Percentiles rank a stretch among this genome's conserved stretches.
phyloP scores from a whole-genome alignment of 2,329 filamentous ascomycete genomes.

The Neopestalotiopsis sp. region DNA sequence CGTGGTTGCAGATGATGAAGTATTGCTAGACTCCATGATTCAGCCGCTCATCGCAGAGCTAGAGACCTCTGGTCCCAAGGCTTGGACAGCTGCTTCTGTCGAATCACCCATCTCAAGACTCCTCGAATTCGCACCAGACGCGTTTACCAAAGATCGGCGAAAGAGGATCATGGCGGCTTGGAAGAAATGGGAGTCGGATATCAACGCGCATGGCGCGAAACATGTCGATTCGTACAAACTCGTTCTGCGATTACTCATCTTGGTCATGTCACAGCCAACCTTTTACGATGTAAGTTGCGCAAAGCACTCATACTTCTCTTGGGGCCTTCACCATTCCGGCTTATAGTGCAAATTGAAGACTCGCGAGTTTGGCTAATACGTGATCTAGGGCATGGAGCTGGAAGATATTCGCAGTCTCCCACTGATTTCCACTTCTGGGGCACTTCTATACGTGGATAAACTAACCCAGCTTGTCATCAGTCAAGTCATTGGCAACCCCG shows the following conservation, averaged over 20 bases:
- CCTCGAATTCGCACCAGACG: slow-evolving; percentile 33
- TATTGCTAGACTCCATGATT: slow-evolving; percentile 31
- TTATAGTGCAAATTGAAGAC: no score
- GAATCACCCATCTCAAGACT: slow-evolving; percentile 29
- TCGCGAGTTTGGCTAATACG: slow-evolving; percentile 19
- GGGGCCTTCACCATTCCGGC: neutral
- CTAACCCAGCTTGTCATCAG: slow-evolving; percentile 34
- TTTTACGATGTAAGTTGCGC: slow-evolving; percentile 36
- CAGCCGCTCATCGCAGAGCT: slow-evolving; percentile 29
- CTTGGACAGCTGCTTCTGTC: slow-evolving; percentile 33
- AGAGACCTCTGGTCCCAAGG: slow-evolving; percentile 26
- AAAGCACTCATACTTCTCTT: neutral
- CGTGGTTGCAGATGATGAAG: slow-evolving; percentile 12
- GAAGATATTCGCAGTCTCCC: slow-evolving; percentile 34
- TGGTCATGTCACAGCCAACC: slow-evolving; percentile 37
- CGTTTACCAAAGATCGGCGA: slow-evolving; percentile 35
- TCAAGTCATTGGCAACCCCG: slow-evolving; percentile 32
- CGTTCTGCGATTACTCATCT: slow-evolving; percentile 34
- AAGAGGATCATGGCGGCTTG: slow-evolving; percentile 39
- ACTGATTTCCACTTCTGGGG: slow-evolving; percentile 22
- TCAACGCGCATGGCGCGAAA: slow-evolving; percentile 27
- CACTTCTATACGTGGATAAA: slow-evolving; percentile 29
- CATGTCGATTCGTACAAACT: slow-evolving; percentile 29
- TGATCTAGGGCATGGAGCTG: slow-evolving; percentile 36
- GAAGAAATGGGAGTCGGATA: slow-evolving; percentile 32